A percentile compares a stretch with the other conserved stretches of the same genome.
These are phyloP conservation scores for Leptoxyphium fumago DNA, from an alignment of 2,329 filamentous ascomycete species.

Conservation along the genomic window DNA sequence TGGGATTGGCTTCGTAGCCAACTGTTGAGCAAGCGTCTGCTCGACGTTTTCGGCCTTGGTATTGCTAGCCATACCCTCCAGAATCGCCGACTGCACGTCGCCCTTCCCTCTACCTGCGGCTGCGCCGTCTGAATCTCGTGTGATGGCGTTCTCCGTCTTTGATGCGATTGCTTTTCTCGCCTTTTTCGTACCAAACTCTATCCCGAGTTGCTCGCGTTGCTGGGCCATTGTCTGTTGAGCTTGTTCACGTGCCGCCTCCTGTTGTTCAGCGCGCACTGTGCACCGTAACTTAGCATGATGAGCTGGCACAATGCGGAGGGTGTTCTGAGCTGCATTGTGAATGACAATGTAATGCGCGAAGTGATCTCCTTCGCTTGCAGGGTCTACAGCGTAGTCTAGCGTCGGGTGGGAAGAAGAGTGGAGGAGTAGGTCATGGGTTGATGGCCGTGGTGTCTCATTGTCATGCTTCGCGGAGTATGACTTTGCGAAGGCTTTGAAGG, in stretches of 20 bases:
- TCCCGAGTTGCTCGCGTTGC: slow-evolving; percentile 53
- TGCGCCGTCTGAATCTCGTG: slow-evolving; percentile 23
- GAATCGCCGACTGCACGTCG: slow-evolving; percentile 43
- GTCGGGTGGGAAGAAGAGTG: slow-evolving; percentile 46
- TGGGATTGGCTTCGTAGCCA: slow-evolving; percentile 59
- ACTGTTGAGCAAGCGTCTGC: slow-evolving; percentile 33
- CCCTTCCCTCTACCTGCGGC: slow-evolving; percentile 31
- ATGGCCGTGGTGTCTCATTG: slow-evolving; percentile 21
- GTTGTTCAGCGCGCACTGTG: slow-evolving; percentile 29
- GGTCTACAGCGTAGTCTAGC: slow-evolving; percentile 41
- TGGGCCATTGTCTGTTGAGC: slow-evolving; percentile 33
- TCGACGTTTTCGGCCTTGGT: slow-evolving; percentile 51
- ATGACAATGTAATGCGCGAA: slow-evolving; percentile 48
- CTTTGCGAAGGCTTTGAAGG: slow-evolving; percentile 37
- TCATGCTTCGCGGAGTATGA: slow-evolving; percentile 6
- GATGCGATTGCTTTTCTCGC: slow-evolving; percentile 63
- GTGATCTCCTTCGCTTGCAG: slow-evolving; percentile 26
- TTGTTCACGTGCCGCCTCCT: slow-evolving; percentile 23
- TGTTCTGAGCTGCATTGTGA: slow-evolving; percentile 39
- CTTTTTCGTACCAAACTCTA: slow-evolving; percentile 75
- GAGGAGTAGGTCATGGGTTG: slow-evolving; percentile 38
- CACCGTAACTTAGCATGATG: slow-evolving; percentile 42
- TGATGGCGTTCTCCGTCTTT: slow-evolving; percentile 57
- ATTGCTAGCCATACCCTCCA: slow-evolving; percentile 47
- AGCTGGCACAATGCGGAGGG: slow-evolving; percentile 39